These are phyloP conservation scores for Stephania japonica DNA, from an alignment of 164 flowering plant genomes.

Conservation along the genomic window DNA sequence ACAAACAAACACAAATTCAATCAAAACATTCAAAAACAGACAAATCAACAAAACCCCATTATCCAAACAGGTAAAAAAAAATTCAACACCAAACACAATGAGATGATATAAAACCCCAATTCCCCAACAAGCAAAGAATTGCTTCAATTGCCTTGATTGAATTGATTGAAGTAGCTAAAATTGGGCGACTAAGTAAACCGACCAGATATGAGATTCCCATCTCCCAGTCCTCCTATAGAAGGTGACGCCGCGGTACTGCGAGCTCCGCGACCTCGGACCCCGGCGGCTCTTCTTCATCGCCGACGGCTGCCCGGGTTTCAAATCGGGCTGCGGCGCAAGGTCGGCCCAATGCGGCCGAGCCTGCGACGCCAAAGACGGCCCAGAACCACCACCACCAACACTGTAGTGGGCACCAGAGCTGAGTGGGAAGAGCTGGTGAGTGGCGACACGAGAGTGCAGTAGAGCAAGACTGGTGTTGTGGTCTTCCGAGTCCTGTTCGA, in stretches of 20 bases:
- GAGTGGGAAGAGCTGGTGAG: constrained; percentile 46
- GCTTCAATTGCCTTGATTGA: no score
- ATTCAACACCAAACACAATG: background rate
- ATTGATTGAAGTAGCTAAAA: no score
- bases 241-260: constrained; percentile 90
- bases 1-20: background rate
- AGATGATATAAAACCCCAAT: no score
- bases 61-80: constrained; percentile 1
- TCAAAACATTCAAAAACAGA: constrained; percentile 5
- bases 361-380: constrained; percentile 10
- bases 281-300: constrained; percentile 72
- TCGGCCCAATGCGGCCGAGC: constrained; percentile 37
- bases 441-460: constrained; percentile 21
- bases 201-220: constrained; percentile 68
- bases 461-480: constrained; percentile 6
- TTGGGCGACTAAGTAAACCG: background rate
- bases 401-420: background rate
- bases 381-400: background rate
- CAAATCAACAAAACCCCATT: background rate
- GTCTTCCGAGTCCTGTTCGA: constrained; percentile 15
- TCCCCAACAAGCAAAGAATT: no score
- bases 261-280: constrained; percentile 92
- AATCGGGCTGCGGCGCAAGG: constrained; percentile 24
- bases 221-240: constrained; percentile 80
- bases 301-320: constrained; percentile 20